These are phyloP conservation scores for Sporothrix sp. DNA, from an alignment of 2,329 filamentous ascomycete genomes.

Conservation along the genomic window DNA sequence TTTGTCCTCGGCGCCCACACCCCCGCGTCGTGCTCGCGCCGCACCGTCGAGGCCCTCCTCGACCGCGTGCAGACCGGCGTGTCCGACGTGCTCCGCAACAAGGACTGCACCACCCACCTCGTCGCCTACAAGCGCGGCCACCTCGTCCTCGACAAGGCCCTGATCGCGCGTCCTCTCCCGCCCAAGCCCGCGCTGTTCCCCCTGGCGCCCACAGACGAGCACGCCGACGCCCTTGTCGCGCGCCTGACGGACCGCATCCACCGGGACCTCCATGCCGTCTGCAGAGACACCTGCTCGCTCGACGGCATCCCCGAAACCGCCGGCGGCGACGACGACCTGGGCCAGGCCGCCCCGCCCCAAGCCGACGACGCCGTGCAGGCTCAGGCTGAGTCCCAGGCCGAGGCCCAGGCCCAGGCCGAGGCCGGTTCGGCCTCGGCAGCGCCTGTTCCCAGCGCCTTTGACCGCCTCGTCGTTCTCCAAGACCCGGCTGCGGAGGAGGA, in stretches of 20 bases:
- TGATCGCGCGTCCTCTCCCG: conserved; percentile 31
- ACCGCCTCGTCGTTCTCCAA: neutral
- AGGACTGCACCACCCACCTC: conserved; percentile 38
- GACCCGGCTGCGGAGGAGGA: neutral
- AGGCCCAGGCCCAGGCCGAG: too few species aligned
- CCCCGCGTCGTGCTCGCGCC: conserved; percentile 32
- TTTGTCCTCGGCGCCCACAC: conserved; percentile 35
- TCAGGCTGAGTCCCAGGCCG: too few species aligned
- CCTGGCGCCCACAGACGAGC: conserved; percentile 27
- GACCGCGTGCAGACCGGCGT: conserved; percentile 43
- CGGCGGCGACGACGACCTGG: neutral
- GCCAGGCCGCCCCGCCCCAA: neutral
- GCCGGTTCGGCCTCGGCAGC: neutral
- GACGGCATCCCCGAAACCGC: conserved; percentile 25
- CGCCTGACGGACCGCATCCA: conserved; percentile 37
- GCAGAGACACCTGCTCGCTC: conserved; percentile 41
- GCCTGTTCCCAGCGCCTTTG: neutral
- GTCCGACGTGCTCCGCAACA: conserved; percentile 37
- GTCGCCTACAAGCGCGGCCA: conserved; percentile 44
- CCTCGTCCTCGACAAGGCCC: conserved; percentile 40
- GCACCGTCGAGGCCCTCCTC: conserved; percentile 38
- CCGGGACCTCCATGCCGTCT: conserved; percentile 38
- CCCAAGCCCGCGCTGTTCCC: conserved; percentile 23
- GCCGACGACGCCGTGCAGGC: neutral
- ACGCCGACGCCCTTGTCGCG: conserved; percentile 30